Evolutionary conservation across 148 eudicot genomes (phyloP).

Genomic region (Cornus kousa): DNA sequence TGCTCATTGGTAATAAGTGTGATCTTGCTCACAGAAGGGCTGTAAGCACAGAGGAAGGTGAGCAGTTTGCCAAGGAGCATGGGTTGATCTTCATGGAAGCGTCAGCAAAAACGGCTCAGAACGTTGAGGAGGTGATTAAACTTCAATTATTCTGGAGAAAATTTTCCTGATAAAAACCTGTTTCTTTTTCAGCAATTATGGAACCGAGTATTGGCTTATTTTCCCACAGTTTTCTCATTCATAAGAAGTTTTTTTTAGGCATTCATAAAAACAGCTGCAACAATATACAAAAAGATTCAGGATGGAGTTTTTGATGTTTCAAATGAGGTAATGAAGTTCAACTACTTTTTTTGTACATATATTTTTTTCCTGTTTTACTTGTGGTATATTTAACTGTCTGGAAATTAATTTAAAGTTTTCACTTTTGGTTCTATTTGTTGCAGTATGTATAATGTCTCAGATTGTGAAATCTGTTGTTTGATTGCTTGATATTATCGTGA

Average conservation of each 20-base stretch:
- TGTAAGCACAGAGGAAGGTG: constrained; percentile 40
- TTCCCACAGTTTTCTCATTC: not conserved
- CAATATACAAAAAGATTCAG: constrained; percentile 35
- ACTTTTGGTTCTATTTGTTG: too few species aligned
- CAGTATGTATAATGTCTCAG: too few species aligned
- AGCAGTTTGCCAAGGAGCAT: constrained; percentile 35
- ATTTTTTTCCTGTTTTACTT: too few species aligned
- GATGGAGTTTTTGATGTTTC: constrained; percentile 40
- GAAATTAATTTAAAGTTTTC: too few species aligned
- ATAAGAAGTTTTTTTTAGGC: constrained; percentile 18
- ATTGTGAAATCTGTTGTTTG: too few species aligned
- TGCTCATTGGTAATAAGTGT: constrained; percentile 34
- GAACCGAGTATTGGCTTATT: not conserved
- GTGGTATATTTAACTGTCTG: too few species aligned
- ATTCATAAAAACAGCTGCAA: constrained; percentile 29
- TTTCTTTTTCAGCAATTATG: not conserved
- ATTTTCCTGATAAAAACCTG: not conserved
- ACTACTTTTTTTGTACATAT: too few species aligned
- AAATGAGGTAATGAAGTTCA: constrained; percentile 22
- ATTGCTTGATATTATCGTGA: too few species aligned
- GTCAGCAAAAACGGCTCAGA: constrained; percentile 38
- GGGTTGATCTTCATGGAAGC: constrained; percentile 41
- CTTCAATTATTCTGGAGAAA: too few species aligned
- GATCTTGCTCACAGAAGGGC: constrained; percentile 39
- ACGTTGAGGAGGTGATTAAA: constrained; percentile 35